These are phyloP conservation scores for Cordyceps cicadae DNA, from an alignment of 2,329 filamentous ascomycete species.

Conservation along the genomic window DNA sequence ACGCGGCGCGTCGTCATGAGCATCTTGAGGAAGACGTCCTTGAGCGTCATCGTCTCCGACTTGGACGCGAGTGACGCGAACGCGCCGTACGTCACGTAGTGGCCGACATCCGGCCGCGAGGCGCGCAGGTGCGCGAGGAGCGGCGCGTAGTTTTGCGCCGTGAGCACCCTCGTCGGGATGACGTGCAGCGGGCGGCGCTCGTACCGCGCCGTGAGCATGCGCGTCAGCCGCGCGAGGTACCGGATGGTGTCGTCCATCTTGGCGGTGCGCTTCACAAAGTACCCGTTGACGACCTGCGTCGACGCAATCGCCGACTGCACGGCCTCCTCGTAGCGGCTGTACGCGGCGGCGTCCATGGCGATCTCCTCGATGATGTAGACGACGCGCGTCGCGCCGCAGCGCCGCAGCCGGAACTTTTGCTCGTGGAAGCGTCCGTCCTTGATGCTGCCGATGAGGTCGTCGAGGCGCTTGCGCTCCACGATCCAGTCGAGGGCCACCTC, in stretches of 20 bases:
- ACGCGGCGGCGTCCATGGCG: slow-evolving; percentile 45
- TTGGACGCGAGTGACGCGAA: slow-evolving; percentile 69
- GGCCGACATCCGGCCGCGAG: slow-evolving; percentile 40
- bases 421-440: slow-evolving; percentile 77
- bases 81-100: slow-evolving; percentile 60
- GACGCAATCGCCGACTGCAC: slow-evolving; percentile 67
- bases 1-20: slow-evolving; percentile 72
- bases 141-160: slow-evolving; percentile 57
- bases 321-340: slow-evolving; percentile 53
- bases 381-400: slow-evolving; percentile 66
- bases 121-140: slow-evolving; percentile 51
- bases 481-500: slow-evolving; percentile 75
- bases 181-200: slow-evolving; percentile 49
- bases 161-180: slow-evolving; percentile 57
- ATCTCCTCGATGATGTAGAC: slow-evolving; percentile 74
- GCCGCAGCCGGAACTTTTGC: slow-evolving; percentile 71
- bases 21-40: slow-evolving; percentile 76
- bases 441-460: slow-evolving; percentile 72
- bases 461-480: slow-evolving; percentile 70
- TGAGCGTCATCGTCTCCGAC: slow-evolving; percentile 62
- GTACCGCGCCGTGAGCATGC: slow-evolving; percentile 57
- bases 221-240: slow-evolving; percentile 66
- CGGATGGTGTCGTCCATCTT: slow-evolving; percentile 71
- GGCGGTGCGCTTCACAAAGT: slow-evolving; percentile 67
- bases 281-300: slow-evolving; percentile 70